Base-by-base conservation (phyloP, 768 basidiomycete genomes). In the Suillus plorans region DNA sequence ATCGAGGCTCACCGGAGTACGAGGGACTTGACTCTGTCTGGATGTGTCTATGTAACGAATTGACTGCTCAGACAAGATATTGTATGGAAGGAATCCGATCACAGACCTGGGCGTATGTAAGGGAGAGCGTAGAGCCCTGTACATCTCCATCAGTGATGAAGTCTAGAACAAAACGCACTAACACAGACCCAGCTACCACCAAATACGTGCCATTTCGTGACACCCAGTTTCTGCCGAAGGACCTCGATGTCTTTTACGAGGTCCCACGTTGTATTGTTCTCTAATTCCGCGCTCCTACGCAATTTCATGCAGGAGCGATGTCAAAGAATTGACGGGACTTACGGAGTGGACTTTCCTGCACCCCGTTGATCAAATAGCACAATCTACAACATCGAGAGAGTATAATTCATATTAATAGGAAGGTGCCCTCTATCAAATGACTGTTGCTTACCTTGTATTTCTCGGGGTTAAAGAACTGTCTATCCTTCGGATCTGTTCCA, bases 191-290 rank as follows among this genome's bases (percentile, higher is more conserved):
- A 97, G 58, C 90, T 93, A 10, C 95, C 95, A 36, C 96, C 96
- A 72, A 98, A 97, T 34, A 97, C 92, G 63, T 96, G 89, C 95
- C 95, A 97, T 72, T 87, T 92, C 22, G 92, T 88, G 63, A 98
- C 83, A 49, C 78, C 78, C 18, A 98, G 83, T 64, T 90, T 84
- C 72, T 89, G 81, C 63, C 96, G 84, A 31, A 97, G 78, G 70
- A 80, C 89, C 74, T 98, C 96, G 12, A 95, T 87, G 72, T 98
- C 96, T 67, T 86, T 90, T 31, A 98, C 94, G 49, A 97, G 86
- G 72, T 94, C 90, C 93, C 92, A 95, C 5, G 95, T 97, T 2
- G 94, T 97, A 76, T 98, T 98, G 60, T 95, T 89, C 68, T 92
- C 89, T 2, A 89, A 76, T 39, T 76, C 89, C 9, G 95, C 94